Evolutionary conservation across 1,139 yeast genomes (phyloP), one percentile per base, ranked within the genome.

Genomic region (Geotrichum reessii): DNA sequence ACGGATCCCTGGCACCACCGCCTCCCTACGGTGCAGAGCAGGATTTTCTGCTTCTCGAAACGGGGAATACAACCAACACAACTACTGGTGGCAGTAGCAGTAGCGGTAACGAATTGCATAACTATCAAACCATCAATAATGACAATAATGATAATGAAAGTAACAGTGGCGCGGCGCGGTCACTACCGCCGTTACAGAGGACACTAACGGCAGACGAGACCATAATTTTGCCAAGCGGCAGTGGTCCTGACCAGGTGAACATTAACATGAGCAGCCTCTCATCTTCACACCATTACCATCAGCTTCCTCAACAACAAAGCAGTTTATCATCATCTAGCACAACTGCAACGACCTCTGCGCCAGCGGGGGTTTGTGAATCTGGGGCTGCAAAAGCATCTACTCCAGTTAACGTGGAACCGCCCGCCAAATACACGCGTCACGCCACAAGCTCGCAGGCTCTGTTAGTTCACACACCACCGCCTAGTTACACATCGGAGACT

Each of bases 1-100:
- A 76, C 59, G 93, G 92, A 0, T 79, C 82, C 1, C 78, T 86
- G 61, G 90, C 90, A 2, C 86, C 90, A 1, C 93, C 93, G 1
- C 93, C 93, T 0, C 79, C 87, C 1, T 86, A 86, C 65, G 83
- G 84, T 40, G 75, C 77, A 28, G 81, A 78, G 59, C 75, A 74
- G 9, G 78, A 74, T 55, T 74, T 74, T 37, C 73, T 76, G 22
- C 63, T 75, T 50, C 64, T 75, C 17, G 78, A 75, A 57, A 61
- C 71, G 11, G 69, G 69, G 22, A 60, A 56, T n/a, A 54, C 59
- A 21, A 11, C 53, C 49, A 57, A 46, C 11, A 19, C 60, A 8
- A 11, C 52, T 9, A 17, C 48, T 11, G 37, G 31, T 19, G n/a
- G 27, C 48, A 40, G 31, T 46, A 37, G 49, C 48, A 19, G 25